Conservation (phyloP, 1,284 basidiomycete genomes). For the Schizophyllum commune region DNA sequence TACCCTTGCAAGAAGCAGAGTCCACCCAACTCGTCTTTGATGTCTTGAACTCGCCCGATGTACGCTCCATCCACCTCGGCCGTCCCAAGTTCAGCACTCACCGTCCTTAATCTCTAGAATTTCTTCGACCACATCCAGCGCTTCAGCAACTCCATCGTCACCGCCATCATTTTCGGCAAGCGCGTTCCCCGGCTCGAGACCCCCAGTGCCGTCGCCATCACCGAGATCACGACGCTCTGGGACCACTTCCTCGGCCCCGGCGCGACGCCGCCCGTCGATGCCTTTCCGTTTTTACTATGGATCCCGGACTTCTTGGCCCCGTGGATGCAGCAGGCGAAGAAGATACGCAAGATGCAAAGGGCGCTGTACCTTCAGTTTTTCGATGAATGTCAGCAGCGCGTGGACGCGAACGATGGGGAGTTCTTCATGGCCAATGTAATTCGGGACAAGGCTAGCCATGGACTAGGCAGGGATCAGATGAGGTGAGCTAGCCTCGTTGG, state of each 20-base stretch:
- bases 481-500: neutral
- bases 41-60: slow-evolving; percentile 21
- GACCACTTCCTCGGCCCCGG: slow-evolving; percentile 14
- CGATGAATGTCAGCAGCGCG: slow-evolving; percentile 12
- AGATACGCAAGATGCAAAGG: slow-evolving; percentile 15
- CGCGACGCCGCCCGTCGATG: slow-evolving; percentile 21
- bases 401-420: slow-evolving; percentile 13
- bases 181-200: slow-evolving; percentile 9
- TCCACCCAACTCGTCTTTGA: slow-evolving; percentile 27
- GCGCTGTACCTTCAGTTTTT: slow-evolving; percentile 16
- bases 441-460: slow-evolving; percentile 6
- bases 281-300: slow-evolving; percentile 20
- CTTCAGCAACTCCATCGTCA: slow-evolving; percentile 1
- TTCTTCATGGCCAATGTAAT: slow-evolving; percentile 17
- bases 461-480: slow-evolving; percentile 6
- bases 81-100: slow-evolving; percentile 3
- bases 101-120: slow-evolving; percentile 12
- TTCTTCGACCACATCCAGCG: slow-evolving; percentile 4
- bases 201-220: slow-evolving; percentile 7
- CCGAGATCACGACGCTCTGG: slow-evolving; percentile 11
- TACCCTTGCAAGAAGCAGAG: slow-evolving; percentile 20
- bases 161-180: slow-evolving; percentile 13
- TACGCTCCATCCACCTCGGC: slow-evolving; percentile 14
- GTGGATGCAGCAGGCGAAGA: slow-evolving; percentile 17
- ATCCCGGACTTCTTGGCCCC: slow-evolving; percentile 17